Evolutionary conservation across 1,284 basidiomycete genomes (phyloP).

Genomic region (Ustilago cynodontis): DNA sequence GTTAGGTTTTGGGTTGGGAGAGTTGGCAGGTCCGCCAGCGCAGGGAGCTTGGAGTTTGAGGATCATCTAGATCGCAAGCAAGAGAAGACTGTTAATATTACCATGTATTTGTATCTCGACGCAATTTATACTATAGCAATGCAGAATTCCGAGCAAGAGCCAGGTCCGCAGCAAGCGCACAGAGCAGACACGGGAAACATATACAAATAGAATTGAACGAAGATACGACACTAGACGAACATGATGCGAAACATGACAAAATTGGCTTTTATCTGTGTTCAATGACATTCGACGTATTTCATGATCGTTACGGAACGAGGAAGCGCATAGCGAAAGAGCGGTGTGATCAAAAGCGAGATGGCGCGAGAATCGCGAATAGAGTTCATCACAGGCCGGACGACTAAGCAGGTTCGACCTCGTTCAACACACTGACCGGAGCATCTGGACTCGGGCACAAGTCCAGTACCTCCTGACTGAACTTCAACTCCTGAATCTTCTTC

Average conservation of each 20-base stretch:
- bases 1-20: constrained; percentile 54
- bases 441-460: constrained; percentile 37
- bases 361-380: not conserved
- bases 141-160: too few species aligned
- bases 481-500: constrained; percentile 42
- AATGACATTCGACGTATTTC: too few species aligned
- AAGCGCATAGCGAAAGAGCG: too few species aligned
- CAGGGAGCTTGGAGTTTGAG: constrained; percentile 57
- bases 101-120: constrained; percentile 12
- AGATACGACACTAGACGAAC: too few species aligned
- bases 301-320: too few species aligned
- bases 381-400: too few species aligned
- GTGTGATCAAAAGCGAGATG: not conserved
- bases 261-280: too few species aligned
- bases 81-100: not conserved
- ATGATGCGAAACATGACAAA: too few species aligned
- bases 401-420: constrained; percentile 34
- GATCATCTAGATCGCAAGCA: constrained; percentile 32
- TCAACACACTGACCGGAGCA: not conserved
- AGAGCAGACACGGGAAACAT: not conserved
- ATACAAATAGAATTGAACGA: not conserved
- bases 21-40: constrained; percentile 36
- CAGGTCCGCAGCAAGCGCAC: too few species aligned
- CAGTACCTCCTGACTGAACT: constrained; percentile 46
- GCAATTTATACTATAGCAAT: not conserved